Base-by-base conservation (phyloP, 306 rosid genomes). In the Glycyrrhiza uralensis region DNA sequence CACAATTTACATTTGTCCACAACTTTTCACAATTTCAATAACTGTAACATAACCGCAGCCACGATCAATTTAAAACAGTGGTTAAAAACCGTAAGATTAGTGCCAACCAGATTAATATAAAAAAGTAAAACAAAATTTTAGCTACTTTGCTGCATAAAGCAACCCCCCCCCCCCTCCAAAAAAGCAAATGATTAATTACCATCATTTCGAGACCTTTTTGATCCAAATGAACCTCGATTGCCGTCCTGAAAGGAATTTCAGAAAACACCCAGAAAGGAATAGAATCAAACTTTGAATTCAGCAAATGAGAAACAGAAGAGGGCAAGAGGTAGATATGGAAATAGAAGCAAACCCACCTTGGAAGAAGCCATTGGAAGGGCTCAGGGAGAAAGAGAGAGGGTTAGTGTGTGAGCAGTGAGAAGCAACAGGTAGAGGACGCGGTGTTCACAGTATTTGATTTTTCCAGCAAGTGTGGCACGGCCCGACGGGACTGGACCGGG, bases 121-220 rank as follows among this genome's bases (percentile, higher is more conserved):
- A 20, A 4, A 72, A 22, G 6, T 4, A n/a, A 58, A 3, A 20
- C 1, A 7, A 24, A 66, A 7, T 14, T 23, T 1, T 0, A 74
- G 14, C 38, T 20, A 41, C 13, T 45, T n/a, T 26, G 44, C 11
- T 46, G 32, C 9, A 46, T n/a, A 68, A 61, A 35, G 5, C 39
- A 60, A 0, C 11, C 11, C 32, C 11, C 52, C 22, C 4, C 11
- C 32, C 11, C 52, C 22, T 1, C 15, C 1, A 26, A 18, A 28
- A 26, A 0, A 9, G 17, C 0, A 65, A 36, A 11, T 12, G n/a
- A 74, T n/a, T 26, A 30, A 12, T 69, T 58, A 84, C 88, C 85
- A 12, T 80, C 79, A 44, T 78, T 77, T 1, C 78, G 74, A 33
- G 72, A 78, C 78, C 85, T 79, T 50, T 84, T 84, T 33, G 88